Conservation (phyloP, 306 rosid species). For the Castanea crenata region DNA sequence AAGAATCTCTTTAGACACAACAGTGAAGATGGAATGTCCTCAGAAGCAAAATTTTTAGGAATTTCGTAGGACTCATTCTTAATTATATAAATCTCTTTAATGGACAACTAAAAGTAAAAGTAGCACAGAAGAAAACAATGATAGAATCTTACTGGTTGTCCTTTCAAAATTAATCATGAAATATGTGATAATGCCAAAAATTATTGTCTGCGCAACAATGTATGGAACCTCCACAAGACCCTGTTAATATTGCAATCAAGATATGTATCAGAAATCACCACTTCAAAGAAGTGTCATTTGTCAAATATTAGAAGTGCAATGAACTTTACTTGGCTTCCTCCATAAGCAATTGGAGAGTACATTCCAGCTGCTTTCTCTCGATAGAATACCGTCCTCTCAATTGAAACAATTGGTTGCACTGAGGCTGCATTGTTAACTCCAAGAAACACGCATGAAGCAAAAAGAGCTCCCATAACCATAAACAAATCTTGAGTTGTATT, state of each 20-base stretch:
- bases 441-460: conserved; percentile 70
- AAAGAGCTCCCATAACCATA: conserved; percentile 87
- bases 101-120: neutral
- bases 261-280: neutral
- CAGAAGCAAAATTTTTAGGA: too few species aligned
- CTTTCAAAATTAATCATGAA: conserved; percentile 74
- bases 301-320: neutral
- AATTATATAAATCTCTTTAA: neutral
- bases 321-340: conserved; percentile 68
- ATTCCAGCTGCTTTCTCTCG: conserved; percentile 92
- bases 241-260: conserved; percentile 39
- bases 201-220: conserved; percentile 61
- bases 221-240: conserved; percentile 94
- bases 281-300: neutral
- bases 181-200: conserved; percentile 74
- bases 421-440: conserved; percentile 85
- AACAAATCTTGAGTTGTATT: conserved; percentile 52
- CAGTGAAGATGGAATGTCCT: too few species aligned
- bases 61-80: too few species aligned
- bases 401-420: conserved; percentile 90
- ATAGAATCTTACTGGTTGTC: conserved; percentile 43
- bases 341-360: conserved; percentile 87
- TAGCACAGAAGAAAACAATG: neutral
- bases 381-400: conserved; percentile 90
- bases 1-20: too few species aligned